These are phyloP conservation scores for Venturia asperata DNA, from an alignment of 2,329 filamentous ascomycete genomes.

Conservation along the genomic window DNA sequence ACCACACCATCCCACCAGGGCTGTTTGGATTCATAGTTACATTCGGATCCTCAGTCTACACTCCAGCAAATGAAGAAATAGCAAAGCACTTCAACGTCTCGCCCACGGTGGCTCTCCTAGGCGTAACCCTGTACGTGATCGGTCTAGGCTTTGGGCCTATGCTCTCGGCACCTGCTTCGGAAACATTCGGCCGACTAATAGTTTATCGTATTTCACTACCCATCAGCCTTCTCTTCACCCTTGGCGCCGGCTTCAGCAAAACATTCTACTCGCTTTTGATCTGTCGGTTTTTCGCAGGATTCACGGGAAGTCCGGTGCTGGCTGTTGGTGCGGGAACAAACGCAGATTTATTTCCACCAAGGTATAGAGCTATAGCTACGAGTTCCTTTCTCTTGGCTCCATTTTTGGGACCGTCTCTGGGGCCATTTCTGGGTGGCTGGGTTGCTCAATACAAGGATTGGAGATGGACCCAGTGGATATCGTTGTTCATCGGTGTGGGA, in stretches of 20 bases:
- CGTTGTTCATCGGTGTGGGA: constrained; percentile 35
- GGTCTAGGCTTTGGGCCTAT: constrained; percentile 62
- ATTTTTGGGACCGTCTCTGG: constrained; percentile 34
- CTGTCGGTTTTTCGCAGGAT: constrained; percentile 48
- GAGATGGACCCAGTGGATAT: constrained; percentile 40
- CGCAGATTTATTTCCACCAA: constrained; percentile 34
- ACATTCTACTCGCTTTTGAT: constrained; percentile 64
- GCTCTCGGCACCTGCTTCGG: constrained; percentile 66
- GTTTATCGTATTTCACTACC: constrained; percentile 64
- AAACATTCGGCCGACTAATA: constrained; percentile 60
- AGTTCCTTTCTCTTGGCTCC: constrained; percentile 36
- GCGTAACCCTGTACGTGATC: constrained; percentile 25
- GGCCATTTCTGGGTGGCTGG: constrained; percentile 40
- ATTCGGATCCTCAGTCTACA: constrained; percentile 20
- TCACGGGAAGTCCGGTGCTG: constrained; percentile 30
- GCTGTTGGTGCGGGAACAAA: constrained; percentile 38
- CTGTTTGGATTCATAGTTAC: constrained; percentile 20
- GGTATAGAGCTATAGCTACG: constrained; percentile 30
- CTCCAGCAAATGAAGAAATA: constrained; percentile 19
- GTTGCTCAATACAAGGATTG: constrained; percentile 36
- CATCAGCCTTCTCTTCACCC: constrained; percentile 49
- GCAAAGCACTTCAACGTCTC: constrained; percentile 24
- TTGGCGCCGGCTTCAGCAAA: constrained; percentile 44
- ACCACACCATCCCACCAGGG: constrained; percentile 18
- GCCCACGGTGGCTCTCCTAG: constrained; percentile 23